These are phyloP conservation scores for Aspergillus versicolor DNA, from an alignment of 2,329 filamentous ascomycete species.

Conservation along the genomic window DNA sequence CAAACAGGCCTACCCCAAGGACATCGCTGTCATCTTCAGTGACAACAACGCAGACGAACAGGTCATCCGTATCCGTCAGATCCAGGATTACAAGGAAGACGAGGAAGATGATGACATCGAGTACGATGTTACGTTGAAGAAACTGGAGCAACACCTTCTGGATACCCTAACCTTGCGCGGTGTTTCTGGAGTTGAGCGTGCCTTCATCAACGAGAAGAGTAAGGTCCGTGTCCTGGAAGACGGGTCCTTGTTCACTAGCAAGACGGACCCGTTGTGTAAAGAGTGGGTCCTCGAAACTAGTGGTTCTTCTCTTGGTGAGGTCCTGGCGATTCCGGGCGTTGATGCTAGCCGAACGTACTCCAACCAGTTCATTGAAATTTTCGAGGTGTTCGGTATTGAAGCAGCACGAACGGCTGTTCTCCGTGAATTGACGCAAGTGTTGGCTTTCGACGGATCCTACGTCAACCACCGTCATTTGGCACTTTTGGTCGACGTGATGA, in stretches of 20 bases:
- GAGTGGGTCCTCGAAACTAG: constrained; percentile 97
- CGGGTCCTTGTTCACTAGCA: constrained; percentile 72
- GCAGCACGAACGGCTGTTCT: constrained; percentile 84
- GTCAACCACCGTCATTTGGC: constrained; percentile 98
- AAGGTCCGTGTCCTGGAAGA: constrained; percentile 66
- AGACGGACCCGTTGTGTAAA: constrained; percentile 71
- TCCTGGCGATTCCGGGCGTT: constrained; percentile 83
- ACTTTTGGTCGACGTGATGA: constrained; percentile 96
- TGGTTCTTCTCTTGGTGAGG: constrained; percentile 80
- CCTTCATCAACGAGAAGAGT: constrained; percentile 84
- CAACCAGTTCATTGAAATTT: constrained; percentile 93
- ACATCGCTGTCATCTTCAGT: constrained; percentile 91
- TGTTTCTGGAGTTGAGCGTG: constrained; percentile 82
- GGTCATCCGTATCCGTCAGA: constrained; percentile 86
- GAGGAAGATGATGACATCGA: constrained; percentile 73
- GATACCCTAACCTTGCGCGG: constrained; percentile 89
- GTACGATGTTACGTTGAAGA: constrained; percentile 90
- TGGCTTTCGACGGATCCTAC: constrained; percentile 98
- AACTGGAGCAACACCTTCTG: constrained; percentile 85
- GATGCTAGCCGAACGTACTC: constrained; percentile 84
- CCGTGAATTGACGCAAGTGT: constrained; percentile 83
- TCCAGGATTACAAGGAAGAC: constrained; percentile 67
- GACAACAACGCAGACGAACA: constrained; percentile 97
- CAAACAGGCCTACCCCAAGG: constrained; percentile 80
- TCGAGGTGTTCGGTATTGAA: constrained; percentile 94